Base-by-base conservation (phyloP, 352 stramenopile species). In the Phytophthora fragariae region DNA sequence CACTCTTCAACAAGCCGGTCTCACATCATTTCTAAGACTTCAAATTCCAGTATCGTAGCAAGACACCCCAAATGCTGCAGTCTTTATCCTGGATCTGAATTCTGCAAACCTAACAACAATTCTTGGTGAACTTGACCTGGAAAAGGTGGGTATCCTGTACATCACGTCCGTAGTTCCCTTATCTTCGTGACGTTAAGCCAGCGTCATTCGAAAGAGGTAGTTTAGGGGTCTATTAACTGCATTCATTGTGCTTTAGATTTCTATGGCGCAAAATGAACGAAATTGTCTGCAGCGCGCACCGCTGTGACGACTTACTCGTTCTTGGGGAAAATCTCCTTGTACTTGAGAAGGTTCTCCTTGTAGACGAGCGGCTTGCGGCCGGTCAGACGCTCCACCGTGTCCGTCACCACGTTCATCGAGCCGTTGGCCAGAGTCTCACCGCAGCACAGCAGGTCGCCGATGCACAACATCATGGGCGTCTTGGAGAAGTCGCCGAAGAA, bases 301-400 rank as follows among this genome's bases (percentile, higher is more conserved):
- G n/a, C 12, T 17, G 39, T 19, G 33, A 29, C 37, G 11, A 57
- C 35, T 70, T 68, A 70, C 27, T 74, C n/a, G 55, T 69, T 75
- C 49, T 65, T 69, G 50, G 70, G 69, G 59, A 76, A 76, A 12
- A 73, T 65, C 57, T 73, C 64, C 58, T 73, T 68, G 70, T 70
- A 73, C 58, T 73, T 41, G 3, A 77, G 65, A 5, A 77, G 53
- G 44, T 72, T 70, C 54, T 77, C 64, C 64, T 73, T 69, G 64
- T 63, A 77, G n/a, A 53, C 44, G 14, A 65, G 41, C 29, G 70
- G 64, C 47, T 77, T 77, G 33, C 70, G 70, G 29, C 70, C 70
- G 9, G 70, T 77, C 56, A 77, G 65, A 31, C 59, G 57, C 52
- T 77, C 70, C 0, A 77, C 70, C n/a, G 70, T 73, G 46, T 77